phyloP scores from a whole-genome alignment of 2,329 filamentous ascomycete genomes.

The Fusarium sp. region DNA sequence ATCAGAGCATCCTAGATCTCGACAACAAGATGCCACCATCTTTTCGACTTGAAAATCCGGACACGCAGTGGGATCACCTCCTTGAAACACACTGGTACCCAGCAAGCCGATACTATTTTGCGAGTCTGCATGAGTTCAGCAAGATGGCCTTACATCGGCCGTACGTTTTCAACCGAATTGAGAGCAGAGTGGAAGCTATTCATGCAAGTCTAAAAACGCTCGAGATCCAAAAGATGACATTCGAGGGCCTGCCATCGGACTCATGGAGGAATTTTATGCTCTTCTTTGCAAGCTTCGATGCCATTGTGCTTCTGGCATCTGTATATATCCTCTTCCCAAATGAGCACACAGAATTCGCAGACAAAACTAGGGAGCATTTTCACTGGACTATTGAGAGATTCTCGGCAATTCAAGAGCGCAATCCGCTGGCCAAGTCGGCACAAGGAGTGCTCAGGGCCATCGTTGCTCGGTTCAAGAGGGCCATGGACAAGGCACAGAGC shows the following conservation, averaged over 20 bases:
- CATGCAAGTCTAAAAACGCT: conserved; percentile 67
- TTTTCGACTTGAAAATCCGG: conserved; percentile 66
- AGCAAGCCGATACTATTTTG: conserved; percentile 57
- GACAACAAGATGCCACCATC: conserved; percentile 61
- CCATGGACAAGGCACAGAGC: conserved; percentile 51
- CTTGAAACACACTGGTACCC: conserved; percentile 65
- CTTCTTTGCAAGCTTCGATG: conserved; percentile 73
- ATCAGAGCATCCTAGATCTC: conserved; percentile 61
- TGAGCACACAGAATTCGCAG: conserved; percentile 62
- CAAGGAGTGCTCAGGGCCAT: conserved; percentile 67
- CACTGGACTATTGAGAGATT: conserved; percentile 70
- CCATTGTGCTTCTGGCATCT: conserved; percentile 68
- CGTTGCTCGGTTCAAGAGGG: conserved; percentile 63
- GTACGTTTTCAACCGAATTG: conserved; percentile 68
- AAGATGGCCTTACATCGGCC: conserved; percentile 70
- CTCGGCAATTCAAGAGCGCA: conserved; percentile 64
- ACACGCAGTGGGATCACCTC: conserved; percentile 66
- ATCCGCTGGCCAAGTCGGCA: conserved; percentile 64
- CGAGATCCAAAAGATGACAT: conserved; percentile 62
- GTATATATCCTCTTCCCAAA: conserved; percentile 70
- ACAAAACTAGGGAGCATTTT: conserved; percentile 64
- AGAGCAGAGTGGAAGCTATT: conserved; percentile 66
- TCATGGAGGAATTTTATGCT: conserved; percentile 65
- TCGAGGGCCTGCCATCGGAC: conserved; percentile 60
- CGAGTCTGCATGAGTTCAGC: conserved; percentile 63